phyloP scores from a whole-genome alignment of 2,329 filamentous ascomycete genomes.

The Sphaerulina musiva region DNA sequence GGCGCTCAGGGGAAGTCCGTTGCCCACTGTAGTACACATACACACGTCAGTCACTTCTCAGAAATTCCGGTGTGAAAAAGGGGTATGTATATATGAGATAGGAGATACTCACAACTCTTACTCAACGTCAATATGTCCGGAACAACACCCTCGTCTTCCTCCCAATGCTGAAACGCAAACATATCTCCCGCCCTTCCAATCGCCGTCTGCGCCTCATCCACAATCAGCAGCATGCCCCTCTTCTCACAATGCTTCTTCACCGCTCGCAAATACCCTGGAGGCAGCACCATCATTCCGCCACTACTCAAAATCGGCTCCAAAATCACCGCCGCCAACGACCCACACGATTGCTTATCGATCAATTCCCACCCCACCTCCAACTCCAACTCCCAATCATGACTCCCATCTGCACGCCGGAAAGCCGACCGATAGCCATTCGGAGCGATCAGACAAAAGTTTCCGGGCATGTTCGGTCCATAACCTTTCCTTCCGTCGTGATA shows the following conservation, averaged over 20 bases:
- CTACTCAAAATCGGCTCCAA: constrained; percentile 55
- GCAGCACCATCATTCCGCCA: constrained; percentile 55
- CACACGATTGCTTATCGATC: constrained; percentile 54
- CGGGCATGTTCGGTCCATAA: constrained; percentile 47
- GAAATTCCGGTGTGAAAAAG: too few relatives aligned
- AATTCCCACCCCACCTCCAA: constrained; percentile 57
- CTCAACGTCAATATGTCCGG: constrained; percentile 44
- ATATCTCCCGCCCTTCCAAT: constrained; percentile 51
- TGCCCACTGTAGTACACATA: constrained; percentile 18
- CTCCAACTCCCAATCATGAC: constrained; percentile 60
- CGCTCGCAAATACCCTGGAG: constrained; percentile 52
- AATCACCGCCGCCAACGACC: constrained; percentile 58
- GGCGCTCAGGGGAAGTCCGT: constrained; percentile 28
- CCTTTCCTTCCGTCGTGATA: constrained; percentile 50
- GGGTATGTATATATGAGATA: neutral
- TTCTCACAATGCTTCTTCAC: constrained; percentile 50
- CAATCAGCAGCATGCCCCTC: constrained; percentile 52
- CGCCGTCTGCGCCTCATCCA: constrained; percentile 57
- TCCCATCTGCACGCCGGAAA: constrained; percentile 54
- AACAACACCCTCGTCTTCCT: constrained; percentile 38
- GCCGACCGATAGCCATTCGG: constrained; percentile 57
- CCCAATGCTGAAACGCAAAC: constrained; percentile 51
- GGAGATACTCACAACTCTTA: constrained; percentile 23
- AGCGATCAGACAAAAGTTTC: constrained; percentile 52
- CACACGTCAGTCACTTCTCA: neutral